Base-by-base conservation (phyloP, 495 filamentous ascomycete genomes). In the Annulohypoxylon maeteangense region DNA sequence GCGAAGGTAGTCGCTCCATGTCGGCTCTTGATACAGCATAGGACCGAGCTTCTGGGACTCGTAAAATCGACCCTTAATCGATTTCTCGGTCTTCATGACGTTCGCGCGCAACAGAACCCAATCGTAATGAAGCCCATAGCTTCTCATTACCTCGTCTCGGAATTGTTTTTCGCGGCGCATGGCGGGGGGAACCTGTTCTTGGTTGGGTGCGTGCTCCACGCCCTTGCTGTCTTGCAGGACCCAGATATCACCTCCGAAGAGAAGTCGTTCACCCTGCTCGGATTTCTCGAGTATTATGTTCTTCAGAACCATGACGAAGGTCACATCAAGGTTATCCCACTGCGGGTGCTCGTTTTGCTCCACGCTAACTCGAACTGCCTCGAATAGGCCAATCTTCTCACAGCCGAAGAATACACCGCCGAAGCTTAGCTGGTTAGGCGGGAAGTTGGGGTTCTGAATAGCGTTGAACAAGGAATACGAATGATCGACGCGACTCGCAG, bases 31-130 rank as follows among this genome's bases (percentile, higher is more conserved):
- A 23, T 80, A 71, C 5, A 84, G 73, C 48, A 80, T 71, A 10
- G 64, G 69, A 51, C 79, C 77, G 20, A 84, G 69, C 62, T 74
- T 74, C 34, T 76, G 58, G 0, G 78, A 81, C 18, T 81, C 80
- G 71, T 84, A 83, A 71, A 83, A 84, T 6, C 82, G 71, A n/a
- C 82, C 81, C 23, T 70, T 68, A 8, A 83, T 78, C 5, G 72
- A 72, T 0, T 27, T 45, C 48, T 81, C 80, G 20, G 34, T 16
- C n/a, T 78, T 73, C 7, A 64, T 48, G 20, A 65, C 61, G 34
- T 73, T 63, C 14, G 31, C 38, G 56, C 65, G 57, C 1, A 79
- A 20, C 0, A 62, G 63, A 14, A 70, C 48, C 82, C 82, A 84
- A 20, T 68, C 71, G 70, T 76, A 81, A 6, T 69, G 56, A 44